Percentiles rank a stretch among this genome's conserved stretches.
Conservation (phyloP, 345 rosid species). For the Linum usitatissimum region DNA sequence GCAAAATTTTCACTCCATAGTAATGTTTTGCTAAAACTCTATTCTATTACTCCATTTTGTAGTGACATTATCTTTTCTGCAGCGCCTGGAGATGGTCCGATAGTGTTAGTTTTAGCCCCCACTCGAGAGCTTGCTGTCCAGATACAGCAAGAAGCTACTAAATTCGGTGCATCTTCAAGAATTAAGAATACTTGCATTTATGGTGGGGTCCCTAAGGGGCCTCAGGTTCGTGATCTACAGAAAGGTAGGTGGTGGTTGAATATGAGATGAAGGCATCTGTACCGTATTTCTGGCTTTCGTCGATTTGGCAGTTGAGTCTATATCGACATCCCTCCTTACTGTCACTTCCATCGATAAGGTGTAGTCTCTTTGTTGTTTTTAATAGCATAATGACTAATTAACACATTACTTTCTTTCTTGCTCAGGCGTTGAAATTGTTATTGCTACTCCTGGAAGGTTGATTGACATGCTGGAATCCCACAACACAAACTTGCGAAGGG, state of each 20-base stretch:
- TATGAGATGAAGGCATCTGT: conserved; percentile 29
- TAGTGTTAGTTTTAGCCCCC: conserved; percentile 95
- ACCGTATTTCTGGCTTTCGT: conserved; percentile 22
- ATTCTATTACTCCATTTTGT: neutral
- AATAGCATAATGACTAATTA: neutral
- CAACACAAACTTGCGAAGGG: conserved; percentile 85
- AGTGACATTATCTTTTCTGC: conserved; percentile 13
- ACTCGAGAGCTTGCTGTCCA: conserved; percentile 99
- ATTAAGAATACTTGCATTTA: conserved; percentile 90
- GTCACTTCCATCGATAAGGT: conserved; percentile 2
- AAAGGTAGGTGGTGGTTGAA: conserved; percentile 59
- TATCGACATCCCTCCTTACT: conserved; percentile 11
- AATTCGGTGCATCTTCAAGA: conserved; percentile 90
- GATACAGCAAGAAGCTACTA: conserved; percentile 94
- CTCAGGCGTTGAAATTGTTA: conserved; percentile 88
- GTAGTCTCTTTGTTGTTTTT: neutral
- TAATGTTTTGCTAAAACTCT: conserved; percentile 2
- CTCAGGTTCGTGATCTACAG: conserved; percentile 99
- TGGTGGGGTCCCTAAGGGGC: conserved; percentile 99
- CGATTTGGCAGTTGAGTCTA: conserved; percentile 26
- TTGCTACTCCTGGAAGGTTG: conserved; percentile 98
- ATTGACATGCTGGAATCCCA: conserved; percentile 98
- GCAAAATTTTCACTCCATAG: neutral
- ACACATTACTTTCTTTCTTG: neutral
- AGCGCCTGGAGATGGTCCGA: conserved; percentile 98